Evolutionary conservation across 2,329 filamentous ascomycete genomes (phyloP).

Genomic region (Pseudogymnoascus sp.): DNA sequence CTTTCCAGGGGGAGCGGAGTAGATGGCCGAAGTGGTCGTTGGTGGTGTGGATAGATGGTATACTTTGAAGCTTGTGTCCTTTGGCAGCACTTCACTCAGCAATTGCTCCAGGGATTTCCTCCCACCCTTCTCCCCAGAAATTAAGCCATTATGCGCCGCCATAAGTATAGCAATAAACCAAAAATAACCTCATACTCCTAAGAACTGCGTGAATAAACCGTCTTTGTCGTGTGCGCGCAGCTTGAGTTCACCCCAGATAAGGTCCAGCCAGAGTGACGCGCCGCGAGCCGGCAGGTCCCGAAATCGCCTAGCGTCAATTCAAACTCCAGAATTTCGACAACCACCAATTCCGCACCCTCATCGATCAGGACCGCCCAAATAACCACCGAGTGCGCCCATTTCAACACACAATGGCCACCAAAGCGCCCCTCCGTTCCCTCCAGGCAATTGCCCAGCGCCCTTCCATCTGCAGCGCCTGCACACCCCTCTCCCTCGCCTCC

Average conservation of each 20-base stretch:
- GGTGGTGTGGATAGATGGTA: slow-evolving; percentile 86
- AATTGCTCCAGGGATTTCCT: slow-evolving; percentile 24
- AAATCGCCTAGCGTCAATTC: slow-evolving; percentile 11
- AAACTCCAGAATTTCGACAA: slow-evolving; percentile 11
- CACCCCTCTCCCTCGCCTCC: slow-evolving; percentile 11
- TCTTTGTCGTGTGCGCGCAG: background rate
- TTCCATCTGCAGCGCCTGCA: slow-evolving; percentile 13
- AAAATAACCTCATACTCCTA: slow-evolving; percentile 10
- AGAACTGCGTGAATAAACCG: background rate
- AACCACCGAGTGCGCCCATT: background rate
- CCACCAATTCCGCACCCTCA: slow-evolving; percentile 4
- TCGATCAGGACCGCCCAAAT: background rate
- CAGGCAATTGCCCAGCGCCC: slow-evolving; percentile 29
- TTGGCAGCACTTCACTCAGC: slow-evolving; percentile 38
- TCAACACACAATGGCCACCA: slow-evolving; percentile 37
- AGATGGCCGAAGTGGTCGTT: slow-evolving; percentile 64
- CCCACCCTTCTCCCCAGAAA: slow-evolving; percentile 19
- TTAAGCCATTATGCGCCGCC: slow-evolving; percentile 23
- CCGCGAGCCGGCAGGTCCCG: background rate
- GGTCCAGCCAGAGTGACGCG: slow-evolving; percentile 1
- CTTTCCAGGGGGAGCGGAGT: slow-evolving; percentile 63
- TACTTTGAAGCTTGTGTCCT: slow-evolving; percentile 52
- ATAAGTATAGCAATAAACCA: slow-evolving; percentile 22
- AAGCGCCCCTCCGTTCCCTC: slow-evolving; percentile 34
- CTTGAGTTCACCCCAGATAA: background rate